Conservation (phyloP, 306 rosid genomes). For the peach (Prunus persica) region Prunus_persica_NCBIv2 NC_034012.1:10439501-10440000, state of each 20-base stretch:
- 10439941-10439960: too few species aligned
- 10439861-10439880: neutral
- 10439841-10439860: conserved; percentile 7
- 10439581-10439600: conserved; percentile 1
- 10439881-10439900: neutral
- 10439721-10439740: neutral
- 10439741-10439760: neutral
- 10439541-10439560: neutral
- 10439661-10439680: neutral
- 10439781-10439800: too few species aligned
- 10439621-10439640: neutral
- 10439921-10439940: too few species aligned
- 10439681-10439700: neutral
- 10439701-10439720: conserved; percentile 1
- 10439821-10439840: conserved; percentile 1
- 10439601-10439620: conserved; percentile 1
- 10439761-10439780: neutral
- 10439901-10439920: too few species aligned
- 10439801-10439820: neutral
- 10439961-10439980: neutral
- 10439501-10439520: neutral
- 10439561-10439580: conserved; percentile 17
- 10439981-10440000: neutral
- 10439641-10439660: neutral
- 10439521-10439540: conserved; percentile 21